Evolutionary conservation across 2,329 filamentous ascomycete genomes (phyloP).

Genomic region (Ciborinia camelliae): DNA sequence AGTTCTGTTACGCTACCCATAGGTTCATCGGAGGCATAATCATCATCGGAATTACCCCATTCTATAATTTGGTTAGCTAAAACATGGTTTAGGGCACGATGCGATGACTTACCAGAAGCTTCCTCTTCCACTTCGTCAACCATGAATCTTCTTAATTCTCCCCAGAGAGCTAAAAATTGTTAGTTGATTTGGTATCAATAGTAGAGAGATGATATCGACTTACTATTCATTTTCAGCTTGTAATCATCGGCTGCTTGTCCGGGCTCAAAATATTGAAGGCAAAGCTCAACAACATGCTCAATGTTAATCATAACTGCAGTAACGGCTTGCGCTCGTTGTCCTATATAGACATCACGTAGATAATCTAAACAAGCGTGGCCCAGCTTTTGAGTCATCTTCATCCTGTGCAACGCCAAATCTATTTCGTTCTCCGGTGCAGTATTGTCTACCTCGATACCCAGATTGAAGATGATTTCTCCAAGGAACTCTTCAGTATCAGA

Average conservation of each 20-base stretch:
- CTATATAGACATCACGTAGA: slow-evolving; percentile 33
- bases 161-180: slow-evolving; percentile 26
- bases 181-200: slow-evolving; percentile 7
- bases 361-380: slow-evolving; percentile 35
- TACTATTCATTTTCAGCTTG: slow-evolving; percentile 25
- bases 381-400: slow-evolving; percentile 26
- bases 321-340: slow-evolving; percentile 31
- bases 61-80: slow-evolving; percentile 26
- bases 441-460: slow-evolving; percentile 22
- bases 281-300: slow-evolving; percentile 29
- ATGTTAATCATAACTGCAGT: slow-evolving; percentile 32
- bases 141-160: slow-evolving; percentile 32
- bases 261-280: slow-evolving; percentile 30
- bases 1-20: slow-evolving; percentile 50
- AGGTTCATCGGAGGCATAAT: slow-evolving; percentile 51
- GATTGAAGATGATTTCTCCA: slow-evolving; percentile 25
- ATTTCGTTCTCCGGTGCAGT: slow-evolving; percentile 22
- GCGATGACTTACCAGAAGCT: slow-evolving; percentile 40
- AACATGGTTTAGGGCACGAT: not conserved
- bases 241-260: slow-evolving; percentile 21
- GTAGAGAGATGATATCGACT: slow-evolving; percentile 19
- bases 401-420: slow-evolving; percentile 6
- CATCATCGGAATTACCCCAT: slow-evolving; percentile 38
- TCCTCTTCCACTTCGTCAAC: slow-evolving; percentile 41
- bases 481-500: slow-evolving; percentile 40